Base-by-base conservation (phyloP, 345 rosid genomes). In the Trapa bicornis region DNA sequence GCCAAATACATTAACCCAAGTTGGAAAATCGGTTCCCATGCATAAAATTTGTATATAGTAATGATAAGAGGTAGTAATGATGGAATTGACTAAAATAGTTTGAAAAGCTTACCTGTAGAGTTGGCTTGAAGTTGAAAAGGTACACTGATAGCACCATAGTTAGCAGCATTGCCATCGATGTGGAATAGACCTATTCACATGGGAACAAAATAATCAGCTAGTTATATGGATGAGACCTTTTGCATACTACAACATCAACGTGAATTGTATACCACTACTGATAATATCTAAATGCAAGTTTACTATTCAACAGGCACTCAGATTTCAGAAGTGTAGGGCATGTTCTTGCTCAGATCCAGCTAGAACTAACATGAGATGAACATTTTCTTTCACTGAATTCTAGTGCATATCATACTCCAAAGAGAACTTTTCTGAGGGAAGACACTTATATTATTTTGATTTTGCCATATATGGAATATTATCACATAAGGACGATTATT, bases 111-210 rank as follows among this genome's bases (percentile, higher is more conserved):
- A 83, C 95, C 88, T 88, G 97, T 50, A 86, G 53, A 36, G 96
- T 85, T 0, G 97, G 96, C 78, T 77, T 85, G 75, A 88, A 85
- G 66, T 72, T 74, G 72, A 91, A 86, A 64, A 91, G 92, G 75
- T 77, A 81, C 35, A 88, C 77, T 0, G 92, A 91, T 65, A 86
- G 79, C 74, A 86, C 78, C 92, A 83, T 82, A 42, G 92, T 91
- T 64, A 88, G 85, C 45, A 91, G 83, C 96, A 91, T 91, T 16
- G 97, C 97, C 96, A 88, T 82, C 64, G 97, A 91, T 41, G 91
- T 88, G 33, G 96, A 82, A 78, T 88, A 88, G 8, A 90, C 92
- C 97, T 90, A 72, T 32, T 41, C 74, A 53, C 47, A 47, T 22
- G 64, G 64, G 67, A 58, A 38, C 60, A 47, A 66, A 41, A 45